These are phyloP conservation scores for Ceratobasidium papillatum DNA, from an alignment of 1,284 basidiomycete species.

Conservation along the genomic window DNA sequence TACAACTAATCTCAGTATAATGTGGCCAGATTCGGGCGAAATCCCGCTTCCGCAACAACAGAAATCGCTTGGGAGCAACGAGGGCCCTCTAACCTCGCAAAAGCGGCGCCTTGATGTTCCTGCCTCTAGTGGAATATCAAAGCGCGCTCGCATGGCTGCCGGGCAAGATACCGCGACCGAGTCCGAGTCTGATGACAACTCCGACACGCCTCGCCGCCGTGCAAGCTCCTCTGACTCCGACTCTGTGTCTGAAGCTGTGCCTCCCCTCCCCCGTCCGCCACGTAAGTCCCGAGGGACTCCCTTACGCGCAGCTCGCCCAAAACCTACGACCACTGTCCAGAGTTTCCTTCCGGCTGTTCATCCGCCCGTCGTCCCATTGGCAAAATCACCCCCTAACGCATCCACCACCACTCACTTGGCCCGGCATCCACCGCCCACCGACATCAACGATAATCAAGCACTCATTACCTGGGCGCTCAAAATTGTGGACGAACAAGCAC, in stretches of 20 bases:
- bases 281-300: not conserved
- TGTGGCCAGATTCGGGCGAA: not conserved
- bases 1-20: not conserved
- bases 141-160: not conserved
- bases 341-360: not conserved
- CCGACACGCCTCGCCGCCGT: not conserved
- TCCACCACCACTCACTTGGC: not conserved
- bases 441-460: not conserved
- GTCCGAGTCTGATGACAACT: not conserved
- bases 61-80: not conserved
- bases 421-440: not conserved
- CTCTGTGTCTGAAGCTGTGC: not conserved
- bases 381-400: not conserved
- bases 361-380: not conserved
- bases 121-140: not conserved
- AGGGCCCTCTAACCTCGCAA: not conserved
- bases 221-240: not conserved
- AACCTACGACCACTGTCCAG: not conserved
- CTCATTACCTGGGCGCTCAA: not conserved
- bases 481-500: not conserved
- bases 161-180: not conserved
- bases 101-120: constrained; percentile 10
- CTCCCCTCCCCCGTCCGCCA: not conserved
- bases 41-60: no score
- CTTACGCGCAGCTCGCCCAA: not conserved